A percentile compares a stretch with the other conserved stretches of the same genome.
These are phyloP conservation scores for Diaporthe sp. DNA, from an alignment of 2,329 filamentous ascomycete genomes.

Conservation along the genomic window DNA sequence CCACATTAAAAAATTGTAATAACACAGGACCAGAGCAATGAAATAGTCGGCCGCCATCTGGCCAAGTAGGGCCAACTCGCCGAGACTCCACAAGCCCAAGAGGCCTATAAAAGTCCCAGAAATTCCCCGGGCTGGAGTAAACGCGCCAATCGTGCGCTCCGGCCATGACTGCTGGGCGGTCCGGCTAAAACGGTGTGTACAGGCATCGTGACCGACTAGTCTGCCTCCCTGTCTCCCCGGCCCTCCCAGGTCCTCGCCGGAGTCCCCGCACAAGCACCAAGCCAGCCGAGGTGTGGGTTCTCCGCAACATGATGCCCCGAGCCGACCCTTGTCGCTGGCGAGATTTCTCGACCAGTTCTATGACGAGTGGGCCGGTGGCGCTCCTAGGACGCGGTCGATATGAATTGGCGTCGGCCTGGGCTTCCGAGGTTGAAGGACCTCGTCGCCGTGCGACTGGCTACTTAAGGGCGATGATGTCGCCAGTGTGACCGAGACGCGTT, in stretches of 20 bases:
- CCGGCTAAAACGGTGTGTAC: constrained; percentile 1
- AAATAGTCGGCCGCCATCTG: background rate
- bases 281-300: constrained; percentile 17
- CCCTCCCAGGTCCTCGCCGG: background rate
- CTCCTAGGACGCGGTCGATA: background rate
- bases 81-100: background rate
- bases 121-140: background rate
- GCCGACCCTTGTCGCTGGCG: background rate
- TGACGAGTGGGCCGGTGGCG: constrained; percentile 12
- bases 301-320: constrained; percentile 19
- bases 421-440: background rate
- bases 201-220: constrained; percentile 24
- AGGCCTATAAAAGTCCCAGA: constrained; percentile 42
- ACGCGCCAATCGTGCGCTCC: constrained; percentile 17
- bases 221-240: background rate
- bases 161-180: background rate
- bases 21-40: background rate
- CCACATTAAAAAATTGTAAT: background rate
- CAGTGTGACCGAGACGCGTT: no score
- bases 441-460: background rate
- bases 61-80: background rate
- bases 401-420: background rate
- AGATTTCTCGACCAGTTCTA: background rate
- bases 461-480: background rate
- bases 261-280: constrained; percentile 9